Evolutionary conservation across 2,329 filamentous ascomycete species (phyloP), one percentile per base, ranked within the genome.

Genomic region (Tolypocladium sp.): DNA sequence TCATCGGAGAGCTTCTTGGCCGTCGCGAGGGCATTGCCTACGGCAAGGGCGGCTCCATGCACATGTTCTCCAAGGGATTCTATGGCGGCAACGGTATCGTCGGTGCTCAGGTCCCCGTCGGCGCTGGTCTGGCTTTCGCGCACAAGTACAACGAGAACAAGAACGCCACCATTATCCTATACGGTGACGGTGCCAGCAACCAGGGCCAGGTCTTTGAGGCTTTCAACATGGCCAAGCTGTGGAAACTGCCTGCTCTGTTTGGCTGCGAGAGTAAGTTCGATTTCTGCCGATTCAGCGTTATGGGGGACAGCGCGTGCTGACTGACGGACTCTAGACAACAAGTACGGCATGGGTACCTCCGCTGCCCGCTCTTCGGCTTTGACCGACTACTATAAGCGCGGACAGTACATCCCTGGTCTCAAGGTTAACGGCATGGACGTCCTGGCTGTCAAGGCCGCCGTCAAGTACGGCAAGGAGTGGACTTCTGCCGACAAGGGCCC

Each of bases 381-480:
- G 74, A 97, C 94, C 76, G 94, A 99, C 77, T 99, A 99, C 88
- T 97, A 99, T 87, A 97, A 97, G 88, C 93, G 94, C 79, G 94
- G 94, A 67, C 94, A 99, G 81, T 99, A 97, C 83, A 99, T 99
- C 68, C 93, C 94, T 60, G 94, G 94, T 81, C 86, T 99, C 70
- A 99, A 99, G 86, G 91, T 99, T 77, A 99, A 99, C 80, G 94
- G 91, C 73, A 99, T 99, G 94, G 94, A 99, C 74, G 92, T 96
- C 69, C 89, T 99, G 63, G 93, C 94, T 64, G 93, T 97, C 76
- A 96, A 96, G 85, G 92, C 93, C 57, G 94, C 94, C 65, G 92
- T 96, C 70, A 82, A 93, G 78, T 92, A 96, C 81, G 92, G 89
- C 73, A 96, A 94, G 82, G 84, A 96, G 73, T 96, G 88, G 82